Base-by-base conservation (phyloP, 2,329 filamentous ascomycete genomes). In the Curvularia eragrostidis region DNA sequence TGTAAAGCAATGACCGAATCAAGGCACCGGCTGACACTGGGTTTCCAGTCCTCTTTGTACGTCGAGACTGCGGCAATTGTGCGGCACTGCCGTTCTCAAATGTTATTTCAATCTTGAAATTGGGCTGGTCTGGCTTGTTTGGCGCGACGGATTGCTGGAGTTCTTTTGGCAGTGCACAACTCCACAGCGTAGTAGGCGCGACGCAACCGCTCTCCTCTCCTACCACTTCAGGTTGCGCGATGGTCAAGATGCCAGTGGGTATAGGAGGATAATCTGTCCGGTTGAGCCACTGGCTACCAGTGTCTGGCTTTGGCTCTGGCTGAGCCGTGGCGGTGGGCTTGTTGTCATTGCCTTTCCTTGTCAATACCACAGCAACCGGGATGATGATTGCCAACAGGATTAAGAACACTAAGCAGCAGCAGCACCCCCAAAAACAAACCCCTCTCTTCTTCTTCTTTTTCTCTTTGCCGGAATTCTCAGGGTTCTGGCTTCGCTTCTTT, bases 261-360 rank as follows among this genome's bases (percentile, higher is more conserved):
- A 97, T 91, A 0, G 93, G 89, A 18, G 93, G 93, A 65, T 91
- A 97, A 49, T 88, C 87, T 1, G 93, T 96, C 60, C 96, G 75
- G 71, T 96, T 97, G 55, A 97, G 82, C 89, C 91, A 97, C 46
- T 55, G 58, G 52, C 64, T 63, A 3, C 59, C 53, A 34, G 64
- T 50, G 24, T 54, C 62, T 32, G 59, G 55, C 24, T 59, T 62
- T 13, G 66, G 63, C 18, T 66, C 65, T 15, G 66, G 63, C 18
- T 66, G 63, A 41, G 64, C n/a, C n/a, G n/a, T 63, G 10, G 60
- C 54, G 18, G 51, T 52, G 28, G 61, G 63, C 24, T 63, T 77
- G 71, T 63, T 78, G 78, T 62, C 76, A 79, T 52, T 19, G 21
- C 56, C 80, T 74, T 62, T 75, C 44, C 64, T 71, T 0, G 71